These are phyloP conservation scores for Globomyces pollinis-pini DNA, from an alignment of 192 early-diverging fungal genomes.

Conservation along the genomic window DNA sequence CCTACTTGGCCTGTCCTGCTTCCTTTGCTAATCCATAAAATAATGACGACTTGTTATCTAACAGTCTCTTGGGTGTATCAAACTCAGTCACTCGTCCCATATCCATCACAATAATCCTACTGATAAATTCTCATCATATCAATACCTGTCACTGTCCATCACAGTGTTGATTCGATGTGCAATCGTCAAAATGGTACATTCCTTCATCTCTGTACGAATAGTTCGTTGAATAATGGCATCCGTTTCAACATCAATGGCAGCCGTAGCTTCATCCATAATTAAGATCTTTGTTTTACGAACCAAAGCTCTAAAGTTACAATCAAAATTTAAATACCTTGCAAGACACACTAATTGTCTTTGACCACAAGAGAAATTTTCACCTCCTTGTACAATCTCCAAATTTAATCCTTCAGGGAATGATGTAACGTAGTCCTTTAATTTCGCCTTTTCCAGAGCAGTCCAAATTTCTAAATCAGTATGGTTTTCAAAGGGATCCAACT, in stretches of 20 bases:
- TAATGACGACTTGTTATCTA: conserved; percentile 41
- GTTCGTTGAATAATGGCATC: conserved; percentile 68
- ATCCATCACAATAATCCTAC: conserved; percentile 51
- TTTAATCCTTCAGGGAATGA: conserved; percentile 55
- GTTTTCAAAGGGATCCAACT: conserved; percentile 44
- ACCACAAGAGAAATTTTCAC: conserved; percentile 51
- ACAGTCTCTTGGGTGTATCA: conserved; percentile 44
- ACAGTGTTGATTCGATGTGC: conserved; percentile 77
- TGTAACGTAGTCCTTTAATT: conserved; percentile 59
- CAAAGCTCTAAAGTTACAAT: conserved; percentile 39
- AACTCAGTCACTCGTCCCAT: conserved; percentile 49
- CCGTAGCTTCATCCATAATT: conserved; percentile 83
- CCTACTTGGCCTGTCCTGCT: conserved; percentile 31
- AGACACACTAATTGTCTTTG: conserved; percentile 79
- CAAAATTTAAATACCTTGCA: conserved; percentile 43
- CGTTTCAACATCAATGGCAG: conserved; percentile 52
- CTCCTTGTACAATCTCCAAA: conserved; percentile 44
- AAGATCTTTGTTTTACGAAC: conserved; percentile 67
- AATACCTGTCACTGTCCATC: conserved; percentile 42
- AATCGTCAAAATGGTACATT: conserved; percentile 75
- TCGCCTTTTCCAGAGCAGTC: conserved; percentile 48
- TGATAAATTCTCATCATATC: conserved; percentile 2
- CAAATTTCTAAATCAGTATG: conserved; percentile 36
- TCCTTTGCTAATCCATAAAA: conserved; percentile 59
- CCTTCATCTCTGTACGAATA: conserved; percentile 62